Evolutionary conservation across 1,139 yeast genomes (phyloP).

Genomic region (Pichia sp.): DNA sequence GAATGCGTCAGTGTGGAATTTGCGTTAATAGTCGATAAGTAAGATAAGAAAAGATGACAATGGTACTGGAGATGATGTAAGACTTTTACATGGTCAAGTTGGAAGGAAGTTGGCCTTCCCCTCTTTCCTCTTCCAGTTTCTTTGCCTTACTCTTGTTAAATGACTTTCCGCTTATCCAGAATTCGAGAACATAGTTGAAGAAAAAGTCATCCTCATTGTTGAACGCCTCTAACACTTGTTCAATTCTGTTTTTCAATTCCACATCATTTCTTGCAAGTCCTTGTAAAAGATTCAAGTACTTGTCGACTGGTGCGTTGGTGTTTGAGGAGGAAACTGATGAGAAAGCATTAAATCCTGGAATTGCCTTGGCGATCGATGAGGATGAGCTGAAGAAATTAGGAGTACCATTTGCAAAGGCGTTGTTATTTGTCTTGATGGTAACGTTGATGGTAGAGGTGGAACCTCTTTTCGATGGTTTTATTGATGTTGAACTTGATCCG

Average conservation of each 20-base stretch:
- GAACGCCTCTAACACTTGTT: slow-evolving; percentile 22
- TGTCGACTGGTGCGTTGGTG: slow-evolving; percentile 21
- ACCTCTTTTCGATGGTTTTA: not conserved
- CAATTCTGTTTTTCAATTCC: slow-evolving; percentile 23
- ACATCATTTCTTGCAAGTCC: slow-evolving; percentile 26
- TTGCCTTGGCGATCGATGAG: slow-evolving; percentile 10
- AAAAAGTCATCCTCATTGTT: slow-evolving; percentile 27
- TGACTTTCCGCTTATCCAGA: slow-evolving; percentile 26
- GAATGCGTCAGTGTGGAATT: too few species aligned
- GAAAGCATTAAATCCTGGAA: slow-evolving; percentile 16
- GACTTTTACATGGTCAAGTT: slow-evolving; percentile 10
- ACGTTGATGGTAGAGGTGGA: not conserved
- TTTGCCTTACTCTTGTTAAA: slow-evolving; percentile 23
- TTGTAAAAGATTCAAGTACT: slow-evolving; percentile 21
- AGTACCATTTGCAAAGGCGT: not conserved
- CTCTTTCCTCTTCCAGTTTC: slow-evolving; percentile 15
- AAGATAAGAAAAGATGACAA: too few species aligned
- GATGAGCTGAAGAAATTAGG: too few species aligned
- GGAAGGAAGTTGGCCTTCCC: slow-evolving; percentile 12
- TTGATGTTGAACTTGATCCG: not conserved
- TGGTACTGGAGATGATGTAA: too few species aligned
- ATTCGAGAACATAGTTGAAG: slow-evolving; percentile 26
- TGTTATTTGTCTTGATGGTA: not conserved
- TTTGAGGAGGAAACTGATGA: slow-evolving; percentile 1
- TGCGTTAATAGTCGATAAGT: too few species aligned